A percentile compares a stretch with the other conserved stretches of the same genome.
Conservation (phyloP, 169 alveolate species). For the Pseudocohnilembus persalinus region DNA sequence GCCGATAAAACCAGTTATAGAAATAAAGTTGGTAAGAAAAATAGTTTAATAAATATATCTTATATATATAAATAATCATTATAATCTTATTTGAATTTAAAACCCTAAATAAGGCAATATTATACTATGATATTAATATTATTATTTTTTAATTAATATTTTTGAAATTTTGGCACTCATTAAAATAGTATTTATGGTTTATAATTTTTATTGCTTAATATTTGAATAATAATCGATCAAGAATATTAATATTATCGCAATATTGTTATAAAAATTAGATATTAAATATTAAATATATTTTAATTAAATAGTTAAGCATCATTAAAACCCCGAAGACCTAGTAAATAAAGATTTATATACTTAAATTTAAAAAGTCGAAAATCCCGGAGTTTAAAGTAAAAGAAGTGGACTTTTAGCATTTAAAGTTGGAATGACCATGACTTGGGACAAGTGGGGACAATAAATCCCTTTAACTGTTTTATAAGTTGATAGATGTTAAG, state of each 20-base stretch:
- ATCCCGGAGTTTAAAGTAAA: constrained; percentile 22
- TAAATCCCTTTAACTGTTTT: constrained; percentile 67
- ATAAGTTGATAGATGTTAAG: constrained; percentile 70
- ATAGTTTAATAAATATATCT: too few relatives aligned
- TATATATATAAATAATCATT: too few relatives aligned
- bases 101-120: too few relatives aligned
- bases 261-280: background rate
- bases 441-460: constrained; percentile 75
- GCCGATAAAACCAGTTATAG: background rate
- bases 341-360: constrained; percentile 16
- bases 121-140: too few relatives aligned
- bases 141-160: too few relatives aligned
- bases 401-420: constrained; percentile 64
- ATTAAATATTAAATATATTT: background rate
- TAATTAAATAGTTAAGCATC: background rate
- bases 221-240: background rate
- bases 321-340: constrained; percentile 13
- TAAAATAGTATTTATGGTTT: background rate
- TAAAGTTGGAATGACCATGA: constrained; percentile 72
- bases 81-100: too few relatives aligned
- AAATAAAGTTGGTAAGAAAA: background rate
- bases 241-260: too few relatives aligned
- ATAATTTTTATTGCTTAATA: background rate
- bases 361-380: background rate
- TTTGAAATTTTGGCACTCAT: too few relatives aligned